phyloP scores from a whole-genome alignment of 441 rosid genomes.

The Gossypium schwendimanii region DNA sequence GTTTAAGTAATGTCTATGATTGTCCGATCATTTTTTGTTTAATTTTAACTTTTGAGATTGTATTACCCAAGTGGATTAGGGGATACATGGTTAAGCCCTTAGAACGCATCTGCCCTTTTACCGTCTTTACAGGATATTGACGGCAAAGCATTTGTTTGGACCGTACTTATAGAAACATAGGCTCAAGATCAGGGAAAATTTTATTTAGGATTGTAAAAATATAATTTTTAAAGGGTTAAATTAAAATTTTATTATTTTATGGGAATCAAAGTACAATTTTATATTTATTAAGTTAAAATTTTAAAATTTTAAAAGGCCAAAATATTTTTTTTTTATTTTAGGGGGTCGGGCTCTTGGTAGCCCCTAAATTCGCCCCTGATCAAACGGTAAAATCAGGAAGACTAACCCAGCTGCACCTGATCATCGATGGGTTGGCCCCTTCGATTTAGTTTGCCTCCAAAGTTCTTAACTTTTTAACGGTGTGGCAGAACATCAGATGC shows the following conservation, averaged over 20 bases:
- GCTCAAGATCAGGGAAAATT: background rate
- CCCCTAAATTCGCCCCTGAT: background rate
- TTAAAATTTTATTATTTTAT: too few species aligned
- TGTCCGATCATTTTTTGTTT: background rate
- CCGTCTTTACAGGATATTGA: background rate
- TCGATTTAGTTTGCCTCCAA: constrained; percentile 27
- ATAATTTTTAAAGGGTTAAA: too few species aligned
- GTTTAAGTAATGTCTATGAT: background rate
- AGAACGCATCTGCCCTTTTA: background rate
- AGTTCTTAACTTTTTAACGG: constrained; percentile 33
- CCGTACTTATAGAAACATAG: constrained; percentile 20
- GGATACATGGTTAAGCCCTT: background rate
- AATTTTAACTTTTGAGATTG: background rate
- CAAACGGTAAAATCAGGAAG: constrained; percentile 28
- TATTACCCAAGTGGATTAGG: background rate
- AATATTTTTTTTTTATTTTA: too few species aligned
- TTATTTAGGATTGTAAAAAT: too few species aligned
- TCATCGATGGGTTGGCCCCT: constrained; percentile 27
- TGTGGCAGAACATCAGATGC: constrained; percentile 26
- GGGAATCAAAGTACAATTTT: too few species aligned
- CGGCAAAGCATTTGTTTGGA: background rate
- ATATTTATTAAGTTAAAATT: too few species aligned
- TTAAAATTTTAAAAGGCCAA: too few species aligned
- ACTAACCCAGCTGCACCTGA: constrained; percentile 36
- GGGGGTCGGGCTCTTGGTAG: too few species aligned